Evolutionary conservation across 2,329 filamentous ascomycete genomes (phyloP), one percentile per base, ranked within the genome.

Genomic region (Aspergillus fischeri): DNA sequence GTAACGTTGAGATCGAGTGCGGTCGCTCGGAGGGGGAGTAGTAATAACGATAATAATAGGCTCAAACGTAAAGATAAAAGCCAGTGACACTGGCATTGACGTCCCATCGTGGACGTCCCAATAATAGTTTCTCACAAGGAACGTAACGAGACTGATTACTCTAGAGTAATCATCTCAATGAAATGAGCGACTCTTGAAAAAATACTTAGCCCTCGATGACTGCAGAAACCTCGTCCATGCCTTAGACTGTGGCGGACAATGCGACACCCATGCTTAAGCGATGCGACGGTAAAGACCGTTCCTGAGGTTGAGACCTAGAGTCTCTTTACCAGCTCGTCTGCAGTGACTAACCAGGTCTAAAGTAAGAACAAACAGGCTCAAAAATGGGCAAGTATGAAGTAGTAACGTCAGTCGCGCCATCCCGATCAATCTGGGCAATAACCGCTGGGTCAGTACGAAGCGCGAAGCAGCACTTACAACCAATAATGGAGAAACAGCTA

Each of bases 1-100:
- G 58, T 32, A 1, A 60, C 28, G 29, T 59, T 44, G 7, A 60
- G 44, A 14, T 59, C 44, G 48, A 60, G 51, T 24, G 59, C 56
- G 21, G 11, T 45, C 7, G 32, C 53, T 21, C 9, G 20, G 3
- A 20, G 8, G 20, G 42, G 42, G 10, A 45, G 20, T 45, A 45
- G 3, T 45, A 45, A 24, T 20, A 45, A 24, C 11, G 6, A 45
- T 24, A 45, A 45, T 11, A 24, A 45, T 20, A 45, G 20, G 4
- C 21, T 11, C 8, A 4, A 17, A 2, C 7, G 8, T 45, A 45
- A 24, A 11, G 21, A 45, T 45, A 45, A 20, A 10, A 2, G 42
- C n/a, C 42, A 24, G 42, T 24, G 9, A 24, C 8, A 4, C 42
- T 11, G 42, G 42, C 42, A 45, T 24, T 21, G n/a, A 11, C 42